These are phyloP conservation scores for Rhizopogon vesiculosus DNA, from an alignment of 768 basidiomycete genomes.

Conservation along the genomic window DNA sequence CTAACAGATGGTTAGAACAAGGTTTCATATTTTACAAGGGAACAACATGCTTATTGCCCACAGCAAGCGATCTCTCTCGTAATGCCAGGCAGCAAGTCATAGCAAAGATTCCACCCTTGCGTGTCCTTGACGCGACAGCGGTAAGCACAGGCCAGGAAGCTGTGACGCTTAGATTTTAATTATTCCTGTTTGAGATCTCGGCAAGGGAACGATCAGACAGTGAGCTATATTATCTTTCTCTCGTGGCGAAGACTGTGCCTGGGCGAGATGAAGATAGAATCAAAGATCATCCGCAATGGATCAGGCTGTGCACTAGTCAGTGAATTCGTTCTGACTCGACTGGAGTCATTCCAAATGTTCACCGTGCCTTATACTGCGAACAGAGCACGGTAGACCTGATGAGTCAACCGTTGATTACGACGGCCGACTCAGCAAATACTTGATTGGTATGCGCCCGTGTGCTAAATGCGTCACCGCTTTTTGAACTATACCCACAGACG, in stretches of 20 bases:
- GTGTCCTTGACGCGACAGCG: slow-evolving; percentile 55
- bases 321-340: slow-evolving; percentile 1
- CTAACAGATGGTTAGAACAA: slow-evolving; percentile 47
- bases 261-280: slow-evolving; percentile 36
- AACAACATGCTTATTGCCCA: slow-evolving; percentile 1
- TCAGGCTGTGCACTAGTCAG: slow-evolving; percentile 55
- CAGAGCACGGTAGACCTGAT: slow-evolving; percentile 58
- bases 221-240: slow-evolving; percentile 79
- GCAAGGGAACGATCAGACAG: slow-evolving; percentile 69
- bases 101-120: slow-evolving; percentile 63
- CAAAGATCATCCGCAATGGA: slow-evolving; percentile 62
- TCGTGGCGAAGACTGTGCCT: slow-evolving; percentile 45
- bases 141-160: slow-evolving; percentile 36
- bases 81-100: slow-evolving; percentile 57
- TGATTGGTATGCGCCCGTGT: slow-evolving; percentile 46
- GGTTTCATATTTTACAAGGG: background rate
- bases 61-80: slow-evolving; percentile 34
- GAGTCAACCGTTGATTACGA: slow-evolving; percentile 26
- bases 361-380: background rate
- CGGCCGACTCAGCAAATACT: slow-evolving; percentile 53
- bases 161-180: slow-evolving; percentile 8
- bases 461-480: background rate
- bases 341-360: slow-evolving; percentile 1
- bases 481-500: slow-evolving; percentile 17
- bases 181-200: slow-evolving; percentile 47